These are phyloP conservation scores for Dactylellina drechsleri DNA, from an alignment of 2,329 filamentous ascomycete species.

Conservation along the genomic window DNA sequence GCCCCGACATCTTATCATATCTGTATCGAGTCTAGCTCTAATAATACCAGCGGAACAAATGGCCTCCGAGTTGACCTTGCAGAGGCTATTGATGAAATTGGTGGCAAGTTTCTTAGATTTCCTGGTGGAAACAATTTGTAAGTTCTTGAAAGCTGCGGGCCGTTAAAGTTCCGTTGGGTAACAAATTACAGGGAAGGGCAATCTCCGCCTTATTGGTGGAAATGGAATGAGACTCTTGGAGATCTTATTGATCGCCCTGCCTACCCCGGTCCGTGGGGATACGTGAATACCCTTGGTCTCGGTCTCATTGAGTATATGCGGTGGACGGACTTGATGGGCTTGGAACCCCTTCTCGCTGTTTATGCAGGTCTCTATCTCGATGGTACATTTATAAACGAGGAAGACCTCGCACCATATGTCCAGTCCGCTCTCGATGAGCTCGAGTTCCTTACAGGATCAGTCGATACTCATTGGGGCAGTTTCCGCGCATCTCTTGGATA, in stretches of 20 bases:
- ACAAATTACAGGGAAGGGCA: conserved; percentile 61
- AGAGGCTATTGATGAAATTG: conserved; percentile 66
- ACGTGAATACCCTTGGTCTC: conserved; percentile 67
- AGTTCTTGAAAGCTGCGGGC: conserved; percentile 59
- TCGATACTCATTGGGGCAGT: conserved; percentile 68
- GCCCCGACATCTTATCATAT: too few species aligned
- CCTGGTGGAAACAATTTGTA: conserved; percentile 73
- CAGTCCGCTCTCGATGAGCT: conserved; percentile 72
- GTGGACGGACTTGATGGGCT: conserved; percentile 71
- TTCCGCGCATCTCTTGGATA: conserved; percentile 71
- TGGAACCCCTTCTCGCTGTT: conserved; percentile 69
- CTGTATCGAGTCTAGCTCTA: not conserved
- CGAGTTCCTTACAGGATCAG: conserved; percentile 71
- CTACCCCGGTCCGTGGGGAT: conserved; percentile 66
- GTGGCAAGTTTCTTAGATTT: conserved; percentile 71
- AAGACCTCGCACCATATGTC: conserved; percentile 68
- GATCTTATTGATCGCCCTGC: conserved; percentile 57
- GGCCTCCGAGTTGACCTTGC: conserved; percentile 70
- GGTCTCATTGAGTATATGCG: conserved; percentile 72
- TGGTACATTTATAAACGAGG: conserved; percentile 66
- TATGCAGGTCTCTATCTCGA: conserved; percentile 70
- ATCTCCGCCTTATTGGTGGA: conserved; percentile 58
- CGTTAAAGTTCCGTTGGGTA: conserved; percentile 64
- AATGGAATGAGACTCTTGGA: conserved; percentile 55
- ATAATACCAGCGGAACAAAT: conserved; percentile 62